Conservation (phyloP, 1,284 basidiomycete species). For the Fereydounia khargensis region DNA sequence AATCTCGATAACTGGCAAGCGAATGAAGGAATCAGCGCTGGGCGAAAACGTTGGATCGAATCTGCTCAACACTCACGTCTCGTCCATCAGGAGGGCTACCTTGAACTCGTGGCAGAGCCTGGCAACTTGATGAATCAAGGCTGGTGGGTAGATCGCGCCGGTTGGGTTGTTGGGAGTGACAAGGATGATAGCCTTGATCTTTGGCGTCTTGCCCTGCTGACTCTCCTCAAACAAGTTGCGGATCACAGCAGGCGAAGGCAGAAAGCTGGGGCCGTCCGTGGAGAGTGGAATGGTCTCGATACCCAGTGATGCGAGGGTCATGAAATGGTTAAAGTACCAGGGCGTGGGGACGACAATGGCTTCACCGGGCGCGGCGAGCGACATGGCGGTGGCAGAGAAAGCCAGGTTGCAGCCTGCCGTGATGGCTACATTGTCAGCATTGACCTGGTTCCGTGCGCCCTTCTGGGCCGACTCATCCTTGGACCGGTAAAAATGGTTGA, state of each 20-base stretch:
- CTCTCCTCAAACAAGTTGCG: constrained; percentile 63
- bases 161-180: constrained; percentile 65
- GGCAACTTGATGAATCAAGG: constrained; percentile 68
- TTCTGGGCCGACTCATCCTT: constrained; percentile 29
- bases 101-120: constrained; percentile 65
- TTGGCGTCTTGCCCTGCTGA: constrained; percentile 61
- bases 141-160: constrained; percentile 70
- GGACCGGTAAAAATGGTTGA: constrained; percentile 66
- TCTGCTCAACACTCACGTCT: constrained; percentile 17
- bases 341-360: constrained; percentile 77
- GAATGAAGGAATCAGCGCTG: neutral
- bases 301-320: constrained; percentile 64
- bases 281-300: constrained; percentile 65
- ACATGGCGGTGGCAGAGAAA: constrained; percentile 68
- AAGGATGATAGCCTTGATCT: constrained; percentile 65
- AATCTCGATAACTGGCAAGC: constrained; percentile 70
- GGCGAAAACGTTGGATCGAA: neutral
- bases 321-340: constrained; percentile 61
- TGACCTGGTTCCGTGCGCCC: constrained; percentile 58
- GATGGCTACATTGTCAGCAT: constrained; percentile 52
- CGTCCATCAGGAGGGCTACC: constrained; percentile 70
- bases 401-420: constrained; percentile 72
- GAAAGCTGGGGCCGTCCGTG: constrained; percentile 65
- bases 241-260: constrained; percentile 64
- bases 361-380: constrained; percentile 70